Evolutionary conservation across 352 stramenopile species (phyloP).

Genomic region (Phytophthora tubulina): DNA sequence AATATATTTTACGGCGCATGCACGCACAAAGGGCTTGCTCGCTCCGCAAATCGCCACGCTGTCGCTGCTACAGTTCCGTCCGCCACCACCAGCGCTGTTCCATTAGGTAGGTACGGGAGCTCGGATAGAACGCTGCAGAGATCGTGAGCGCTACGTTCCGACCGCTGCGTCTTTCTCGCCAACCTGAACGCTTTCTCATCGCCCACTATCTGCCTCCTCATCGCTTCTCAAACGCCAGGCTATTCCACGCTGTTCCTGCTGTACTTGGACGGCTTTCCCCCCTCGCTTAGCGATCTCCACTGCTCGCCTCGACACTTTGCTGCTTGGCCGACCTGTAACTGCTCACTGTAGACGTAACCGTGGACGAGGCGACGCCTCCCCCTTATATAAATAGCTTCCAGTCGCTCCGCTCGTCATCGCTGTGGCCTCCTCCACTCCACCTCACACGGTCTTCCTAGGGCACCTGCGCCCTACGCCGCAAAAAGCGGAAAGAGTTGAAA

Average conservation of each 20-base stretch:
- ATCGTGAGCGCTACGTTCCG: no score
- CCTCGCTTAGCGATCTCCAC: neutral
- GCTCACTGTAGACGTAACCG: constrained; percentile 16
- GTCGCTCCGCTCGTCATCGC: neutral
- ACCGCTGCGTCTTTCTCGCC: no score
- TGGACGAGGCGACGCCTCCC: constrained; percentile 21
- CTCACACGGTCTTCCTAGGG: constrained; percentile 3
- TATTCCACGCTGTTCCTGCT: neutral
- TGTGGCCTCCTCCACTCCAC: no score
- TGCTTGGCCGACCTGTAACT: constrained; percentile 13
- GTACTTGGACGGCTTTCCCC: neutral
- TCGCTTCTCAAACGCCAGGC: no score
- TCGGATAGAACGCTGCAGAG: no score
- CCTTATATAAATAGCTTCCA: neutral
- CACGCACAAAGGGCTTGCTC: neutral
- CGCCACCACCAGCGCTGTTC: no score
- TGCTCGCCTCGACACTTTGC: neutral
- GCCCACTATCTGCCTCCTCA: no score
- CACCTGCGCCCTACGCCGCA: constrained; percentile 59
- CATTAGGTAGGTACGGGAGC: no score
- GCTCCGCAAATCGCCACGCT: neutral
- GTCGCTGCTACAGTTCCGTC: no score
- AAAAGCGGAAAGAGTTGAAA: constrained; percentile 75
- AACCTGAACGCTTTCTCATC: no score
- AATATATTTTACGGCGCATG: constrained; percentile 1